phyloP scores from a whole-genome alignment of 2,329 filamentous ascomycete genomes.

The Dryadomyces quercus-mongolicae region DNA sequence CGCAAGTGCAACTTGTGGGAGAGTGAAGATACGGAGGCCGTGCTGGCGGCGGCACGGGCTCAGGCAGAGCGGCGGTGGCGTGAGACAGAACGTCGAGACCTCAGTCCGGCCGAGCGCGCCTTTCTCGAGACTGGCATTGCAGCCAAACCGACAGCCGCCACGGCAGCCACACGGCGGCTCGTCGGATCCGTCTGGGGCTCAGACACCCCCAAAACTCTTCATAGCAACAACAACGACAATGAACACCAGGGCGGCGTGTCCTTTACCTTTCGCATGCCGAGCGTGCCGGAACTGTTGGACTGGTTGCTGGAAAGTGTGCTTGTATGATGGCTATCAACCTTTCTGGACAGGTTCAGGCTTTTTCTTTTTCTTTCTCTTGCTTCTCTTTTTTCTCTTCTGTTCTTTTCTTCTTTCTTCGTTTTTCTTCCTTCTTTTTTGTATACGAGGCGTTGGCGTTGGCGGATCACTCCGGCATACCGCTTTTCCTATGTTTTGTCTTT shows the following conservation, averaged over 20 bases:
- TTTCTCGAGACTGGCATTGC: constrained; percentile 44
- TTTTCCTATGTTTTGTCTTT: neutral
- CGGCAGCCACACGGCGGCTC: neutral
- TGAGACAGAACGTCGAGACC: constrained; percentile 46
- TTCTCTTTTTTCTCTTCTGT: neutral
- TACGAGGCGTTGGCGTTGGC: too few species aligned
- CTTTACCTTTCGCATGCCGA: constrained; percentile 20
- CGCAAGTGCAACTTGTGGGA: constrained; percentile 71
- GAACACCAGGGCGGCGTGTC: constrained; percentile 7
- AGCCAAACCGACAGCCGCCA: constrained; percentile 5
- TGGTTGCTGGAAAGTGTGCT: constrained; percentile 31
- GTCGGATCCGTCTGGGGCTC: constrained; percentile 3
- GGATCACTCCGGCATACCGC: neutral
- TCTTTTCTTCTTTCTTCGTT: neutral
- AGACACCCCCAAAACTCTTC: neutral
- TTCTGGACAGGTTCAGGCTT: too few species aligned
- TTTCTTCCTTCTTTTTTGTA: neutral
- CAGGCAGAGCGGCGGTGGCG: constrained; percentile 63
- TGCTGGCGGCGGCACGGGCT: constrained; percentile 55
- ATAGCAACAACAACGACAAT: constrained; percentile 1
- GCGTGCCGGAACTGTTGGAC: constrained; percentile 31
- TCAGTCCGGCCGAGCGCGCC: constrained; percentile 41
- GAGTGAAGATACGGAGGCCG: constrained; percentile 57
- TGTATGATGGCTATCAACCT: too few species aligned
- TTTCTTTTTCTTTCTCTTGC: neutral